Evolutionary conservation across 1,284 basidiomycete genomes (phyloP).

Genomic region (Ganoderma multipileum): DNA sequence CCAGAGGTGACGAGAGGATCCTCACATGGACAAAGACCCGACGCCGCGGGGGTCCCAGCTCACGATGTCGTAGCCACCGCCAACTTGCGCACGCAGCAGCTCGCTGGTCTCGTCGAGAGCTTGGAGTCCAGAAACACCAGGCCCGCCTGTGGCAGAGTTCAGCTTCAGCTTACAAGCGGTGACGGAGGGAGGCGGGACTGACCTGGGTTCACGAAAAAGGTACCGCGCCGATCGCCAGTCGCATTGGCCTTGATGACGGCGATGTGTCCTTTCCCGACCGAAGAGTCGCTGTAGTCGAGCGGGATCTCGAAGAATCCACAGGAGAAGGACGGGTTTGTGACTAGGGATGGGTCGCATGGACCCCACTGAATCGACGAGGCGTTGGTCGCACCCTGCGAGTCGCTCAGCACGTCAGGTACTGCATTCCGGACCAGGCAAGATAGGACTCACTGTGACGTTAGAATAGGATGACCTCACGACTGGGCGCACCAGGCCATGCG

Average conservation of each 20-base stretch:
- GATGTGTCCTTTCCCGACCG: slow-evolving; percentile 15
- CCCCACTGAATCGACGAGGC: slow-evolving; percentile 14
- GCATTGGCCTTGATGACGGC: slow-evolving; percentile 22
- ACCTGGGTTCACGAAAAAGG: slow-evolving; percentile 23
- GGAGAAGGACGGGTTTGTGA: slow-evolving; percentile 10
- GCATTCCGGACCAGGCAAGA: neutral
- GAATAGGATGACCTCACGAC: neutral
- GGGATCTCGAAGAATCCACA: slow-evolving; percentile 22
- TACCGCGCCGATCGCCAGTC: slow-evolving; percentile 13
- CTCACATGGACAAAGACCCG: slow-evolving; percentile 7
- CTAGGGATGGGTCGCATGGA: slow-evolving; percentile 5
- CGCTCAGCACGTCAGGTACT: neutral
- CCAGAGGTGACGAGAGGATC: neutral
- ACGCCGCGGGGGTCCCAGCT: slow-evolving; percentile 27
- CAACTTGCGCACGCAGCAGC: slow-evolving; percentile 10
- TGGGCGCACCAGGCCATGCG: neutral
- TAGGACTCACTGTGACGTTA: neutral
- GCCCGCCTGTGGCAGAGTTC: neutral
- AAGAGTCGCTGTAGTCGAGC: slow-evolving; percentile 21
- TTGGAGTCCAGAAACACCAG: slow-evolving; percentile 6
- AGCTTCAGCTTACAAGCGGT: neutral
- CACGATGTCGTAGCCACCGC: slow-evolving; percentile 19
- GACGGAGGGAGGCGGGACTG: neutral
- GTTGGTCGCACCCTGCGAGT: neutral
- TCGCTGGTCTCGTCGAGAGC: neutral